Evolutionary conservation across 495 filamentous ascomycete species (phyloP).

Genomic region (Copromyces sp.): DNA sequence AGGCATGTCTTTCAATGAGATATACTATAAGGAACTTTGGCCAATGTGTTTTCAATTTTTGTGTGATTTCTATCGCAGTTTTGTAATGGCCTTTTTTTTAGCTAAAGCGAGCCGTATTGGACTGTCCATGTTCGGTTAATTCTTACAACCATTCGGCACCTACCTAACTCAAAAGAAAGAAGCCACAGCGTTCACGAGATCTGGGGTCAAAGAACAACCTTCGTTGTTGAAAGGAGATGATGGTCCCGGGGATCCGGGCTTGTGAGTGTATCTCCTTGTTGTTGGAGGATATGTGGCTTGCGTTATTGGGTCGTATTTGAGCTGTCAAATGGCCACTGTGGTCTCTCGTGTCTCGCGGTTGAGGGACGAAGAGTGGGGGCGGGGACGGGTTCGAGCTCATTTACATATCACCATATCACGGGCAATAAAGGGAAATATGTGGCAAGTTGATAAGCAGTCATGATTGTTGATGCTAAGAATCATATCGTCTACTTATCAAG

Average conservation of each 20-base stretch:
- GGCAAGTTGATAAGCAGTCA: not conserved
- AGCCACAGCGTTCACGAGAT: no score
- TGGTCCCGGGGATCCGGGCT: not conserved
- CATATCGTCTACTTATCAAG: not conserved
- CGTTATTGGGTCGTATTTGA: not conserved
- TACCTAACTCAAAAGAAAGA: no score
- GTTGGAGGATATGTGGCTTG: not conserved
- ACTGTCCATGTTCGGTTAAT: no score
- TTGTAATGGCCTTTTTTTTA: no score
- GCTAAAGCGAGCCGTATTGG: no score
- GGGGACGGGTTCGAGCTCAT: not conserved
- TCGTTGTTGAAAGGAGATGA: not conserved
- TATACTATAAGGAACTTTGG: no score
- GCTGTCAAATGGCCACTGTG: not conserved
- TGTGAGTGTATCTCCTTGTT: not conserved
- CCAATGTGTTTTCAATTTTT: no score
- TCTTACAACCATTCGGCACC: no score
- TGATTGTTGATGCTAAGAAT: not conserved
- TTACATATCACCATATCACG: not conserved
- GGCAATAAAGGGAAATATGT: not conserved
- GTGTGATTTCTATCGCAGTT: no score
- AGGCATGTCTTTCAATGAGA: no score
- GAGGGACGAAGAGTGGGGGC: not conserved
- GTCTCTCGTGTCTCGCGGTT: not conserved
- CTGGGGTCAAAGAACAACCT: no score